These are phyloP conservation scores for Aspergillus sp. DNA, from an alignment of 2,329 filamentous ascomycete species.

Conservation along the genomic window DNA sequence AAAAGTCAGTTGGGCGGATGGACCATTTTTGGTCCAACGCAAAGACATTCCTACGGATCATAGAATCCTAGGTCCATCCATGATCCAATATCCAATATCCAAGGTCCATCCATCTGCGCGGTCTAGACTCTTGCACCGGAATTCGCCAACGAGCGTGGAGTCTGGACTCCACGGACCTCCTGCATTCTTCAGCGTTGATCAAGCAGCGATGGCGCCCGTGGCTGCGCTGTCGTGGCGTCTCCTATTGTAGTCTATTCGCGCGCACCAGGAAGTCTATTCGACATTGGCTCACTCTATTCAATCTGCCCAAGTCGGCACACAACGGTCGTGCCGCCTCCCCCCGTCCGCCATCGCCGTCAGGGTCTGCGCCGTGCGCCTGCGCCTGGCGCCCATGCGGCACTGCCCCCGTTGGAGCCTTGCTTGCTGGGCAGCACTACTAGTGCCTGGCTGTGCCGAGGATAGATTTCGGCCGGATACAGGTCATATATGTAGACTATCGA, in stretches of 20 bases:
- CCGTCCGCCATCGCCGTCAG: background rate
- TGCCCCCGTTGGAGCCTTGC: too few species aligned
- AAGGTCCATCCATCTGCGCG: background rate
- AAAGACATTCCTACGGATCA: too few species aligned
- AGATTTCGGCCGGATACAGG: background rate
- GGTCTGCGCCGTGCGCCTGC: background rate
- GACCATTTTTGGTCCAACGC: too few species aligned
- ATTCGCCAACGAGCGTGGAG: background rate
- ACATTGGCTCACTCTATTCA: background rate
- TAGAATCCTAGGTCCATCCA: background rate
- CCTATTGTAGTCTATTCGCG: constrained; percentile 3
- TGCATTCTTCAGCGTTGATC: background rate
- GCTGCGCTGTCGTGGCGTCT: constrained; percentile 4
- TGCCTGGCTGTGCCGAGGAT: background rate
- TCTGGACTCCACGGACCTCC: background rate
- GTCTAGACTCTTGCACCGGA: background rate
- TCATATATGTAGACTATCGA: background rate
- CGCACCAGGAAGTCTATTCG: constrained; percentile 2
- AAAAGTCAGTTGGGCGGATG: background rate
- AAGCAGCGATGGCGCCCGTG: constrained; percentile 4
- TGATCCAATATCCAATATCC: too few species aligned
- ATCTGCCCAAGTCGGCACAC: background rate
- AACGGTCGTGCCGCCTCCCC: background rate
- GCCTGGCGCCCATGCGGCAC: too few species aligned
- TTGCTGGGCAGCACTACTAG: background rate